Evolutionary conservation across 441 rosid genomes (phyloP).

Genomic region (Populus hybrid): DNA sequence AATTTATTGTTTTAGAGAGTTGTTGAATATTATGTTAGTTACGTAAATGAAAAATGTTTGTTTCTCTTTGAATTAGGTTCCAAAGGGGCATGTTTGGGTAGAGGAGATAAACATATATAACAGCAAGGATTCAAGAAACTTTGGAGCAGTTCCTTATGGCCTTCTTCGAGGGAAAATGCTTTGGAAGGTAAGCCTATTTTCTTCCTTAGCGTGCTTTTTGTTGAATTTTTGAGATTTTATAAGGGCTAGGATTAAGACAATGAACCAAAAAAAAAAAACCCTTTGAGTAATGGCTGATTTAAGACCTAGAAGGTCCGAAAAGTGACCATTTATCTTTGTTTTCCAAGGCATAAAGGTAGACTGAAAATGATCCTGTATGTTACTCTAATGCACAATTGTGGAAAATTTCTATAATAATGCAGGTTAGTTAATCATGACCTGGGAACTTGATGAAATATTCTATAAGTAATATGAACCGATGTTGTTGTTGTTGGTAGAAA

Average conservation of each 20-base stretch:
- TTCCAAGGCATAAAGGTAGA: background rate
- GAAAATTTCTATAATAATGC: too few species aligned
- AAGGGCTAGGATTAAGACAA: background rate
- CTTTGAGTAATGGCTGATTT: too few species aligned
- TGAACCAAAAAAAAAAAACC: too few species aligned
- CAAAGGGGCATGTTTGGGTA: conserved; percentile 66
- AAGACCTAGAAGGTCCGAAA: background rate
- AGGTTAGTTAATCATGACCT: background rate
- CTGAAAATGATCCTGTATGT: background rate
- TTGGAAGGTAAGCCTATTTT: conserved; percentile 53
- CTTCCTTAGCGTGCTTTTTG: background rate
- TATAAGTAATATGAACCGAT: background rate
- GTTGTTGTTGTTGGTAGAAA: background rate
- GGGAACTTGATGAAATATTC: background rate
- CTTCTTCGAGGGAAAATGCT: conserved; percentile 61
- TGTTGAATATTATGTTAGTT: background rate
- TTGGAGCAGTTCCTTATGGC: conserved; percentile 71
- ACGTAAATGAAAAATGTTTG: background rate
- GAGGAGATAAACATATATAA: conserved; percentile 56
- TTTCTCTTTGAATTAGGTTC: conserved; percentile 48
- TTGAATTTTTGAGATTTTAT: background rate
- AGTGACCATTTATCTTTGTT: background rate
- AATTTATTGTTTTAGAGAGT: conserved; percentile 5
- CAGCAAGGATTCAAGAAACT: conserved; percentile 63
- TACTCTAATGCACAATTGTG: background rate